Evolutionary conservation across 164 flowering plant species (phyloP), one percentile per base, ranked within the genome.

Genomic region (Liquidambar formosana): DNA sequence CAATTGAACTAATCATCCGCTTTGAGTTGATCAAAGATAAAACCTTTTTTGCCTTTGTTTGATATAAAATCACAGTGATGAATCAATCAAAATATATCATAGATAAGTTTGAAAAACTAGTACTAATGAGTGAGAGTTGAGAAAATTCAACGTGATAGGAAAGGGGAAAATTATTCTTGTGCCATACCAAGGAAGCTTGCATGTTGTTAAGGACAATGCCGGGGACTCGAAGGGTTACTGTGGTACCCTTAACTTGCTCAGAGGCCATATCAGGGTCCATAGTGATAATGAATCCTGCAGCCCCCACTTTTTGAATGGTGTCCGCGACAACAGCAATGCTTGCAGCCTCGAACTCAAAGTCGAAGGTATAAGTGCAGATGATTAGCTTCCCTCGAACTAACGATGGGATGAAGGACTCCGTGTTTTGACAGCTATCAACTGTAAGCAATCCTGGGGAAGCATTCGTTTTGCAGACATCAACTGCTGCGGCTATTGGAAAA

Each of bases 251-350:
- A 13, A 82, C 70, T 68, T 75, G 78, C 33, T 77, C 78, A 5
- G 84, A 69, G 26, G 74, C 73, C 45, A 78, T 57, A 59, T 81
- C 83, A 63, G 86, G 86, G 58, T 84, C 88, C 85, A 82, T 75
- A 19, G 83, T 81, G 52, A 86, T 68, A 27, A 86, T 81, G 65
- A 86, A 86, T 18, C 90, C 90, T n/a, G 88, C 88, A 38, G 88
- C 90, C 3, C 86, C 90, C 6, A 81, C 53, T 47, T 66, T 68
- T 59, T 64, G 74, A n/a, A 84, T 77, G 3, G 86, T 86, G 43
- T 81, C 79, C 47, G 84, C 85, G 47, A 86, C 83, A n/a, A 75
- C 54, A 47, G 79, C 60, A 23, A 86, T 78, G 76, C 77, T 82
- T 53, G 88, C 85, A 61, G 76, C 57, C 18, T 75, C 85, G 33